Evolutionary conservation across 768 basidiomycete species (phyloP).

Genomic region (Rossbeevera mucosa): DNA sequence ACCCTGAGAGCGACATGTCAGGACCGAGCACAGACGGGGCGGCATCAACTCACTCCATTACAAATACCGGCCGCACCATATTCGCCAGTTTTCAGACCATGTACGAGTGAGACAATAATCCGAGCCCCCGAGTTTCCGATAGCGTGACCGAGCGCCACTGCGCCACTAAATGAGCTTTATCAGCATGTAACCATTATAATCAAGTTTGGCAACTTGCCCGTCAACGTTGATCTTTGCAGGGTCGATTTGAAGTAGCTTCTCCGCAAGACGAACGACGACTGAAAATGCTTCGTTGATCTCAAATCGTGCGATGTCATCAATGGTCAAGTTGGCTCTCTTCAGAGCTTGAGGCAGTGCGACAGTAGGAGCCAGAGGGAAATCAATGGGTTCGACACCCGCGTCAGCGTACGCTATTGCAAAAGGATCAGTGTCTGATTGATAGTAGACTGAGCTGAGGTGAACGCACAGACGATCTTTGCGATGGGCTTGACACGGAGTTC

Average conservation of each 20-base stretch:
- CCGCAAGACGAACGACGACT: constrained; percentile 84
- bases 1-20: constrained; percentile 48
- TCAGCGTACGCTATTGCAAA: constrained; percentile 80
- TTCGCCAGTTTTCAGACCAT: constrained; percentile 86
- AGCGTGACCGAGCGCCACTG: constrained; percentile 92
- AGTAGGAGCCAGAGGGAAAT: constrained; percentile 95
- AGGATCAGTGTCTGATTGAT: constrained; percentile 3
- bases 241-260: constrained; percentile 82
- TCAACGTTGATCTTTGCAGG: constrained; percentile 86
- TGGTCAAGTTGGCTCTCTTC: constrained; percentile 75
- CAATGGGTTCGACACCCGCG: constrained; percentile 92
- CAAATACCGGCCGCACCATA: constrained; percentile 96
- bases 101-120: constrained; percentile 89
- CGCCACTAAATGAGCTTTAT: constrained; percentile 58
- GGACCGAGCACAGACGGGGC: constrained; percentile 4
- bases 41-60: constrained; percentile 75
- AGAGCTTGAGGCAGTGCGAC: constrained; percentile 86
- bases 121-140: constrained; percentile 95
- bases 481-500: constrained; percentile 88
- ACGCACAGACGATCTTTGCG: constrained; percentile 91
- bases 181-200: constrained; percentile 4
- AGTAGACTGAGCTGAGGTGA: background rate
- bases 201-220: constrained; percentile 49
- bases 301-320: constrained; percentile 83
- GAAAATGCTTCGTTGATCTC: constrained; percentile 99